Percentiles rank a stretch among this genome's conserved stretches.
phyloP scores from a whole-genome alignment of 2,329 filamentous ascomycete species.

The Rutstroemia sp. region DNA sequence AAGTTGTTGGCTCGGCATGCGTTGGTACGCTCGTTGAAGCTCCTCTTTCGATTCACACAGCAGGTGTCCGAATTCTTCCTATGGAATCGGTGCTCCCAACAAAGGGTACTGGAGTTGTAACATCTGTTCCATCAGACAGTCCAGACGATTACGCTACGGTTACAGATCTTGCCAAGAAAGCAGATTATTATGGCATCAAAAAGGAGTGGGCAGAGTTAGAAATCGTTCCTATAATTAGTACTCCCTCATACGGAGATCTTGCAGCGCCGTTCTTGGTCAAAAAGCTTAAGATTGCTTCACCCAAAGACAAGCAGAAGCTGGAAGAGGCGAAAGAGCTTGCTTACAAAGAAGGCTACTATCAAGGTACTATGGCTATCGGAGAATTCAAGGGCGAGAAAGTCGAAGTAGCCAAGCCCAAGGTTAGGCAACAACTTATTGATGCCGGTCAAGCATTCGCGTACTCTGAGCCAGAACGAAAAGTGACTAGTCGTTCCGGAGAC shows the following conservation, averaged over 20 bases:
- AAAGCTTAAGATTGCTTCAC: slow-evolving; percentile 91
- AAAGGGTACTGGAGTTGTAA: slow-evolving; percentile 96
- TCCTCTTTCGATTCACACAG: slow-evolving; percentile 76
- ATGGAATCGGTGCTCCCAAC: slow-evolving; percentile 91
- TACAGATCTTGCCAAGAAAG: slow-evolving; percentile 84
- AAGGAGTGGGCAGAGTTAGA: slow-evolving; percentile 94
- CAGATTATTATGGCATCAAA: slow-evolving; percentile 91
- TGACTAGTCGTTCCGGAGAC: slow-evolving; percentile 82
- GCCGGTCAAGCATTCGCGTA: slow-evolving; percentile 80
- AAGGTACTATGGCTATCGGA: slow-evolving; percentile 81
- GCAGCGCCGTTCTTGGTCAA: slow-evolving; percentile 79
- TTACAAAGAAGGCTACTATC: slow-evolving; percentile 97
- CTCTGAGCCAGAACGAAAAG: slow-evolving; percentile 84
- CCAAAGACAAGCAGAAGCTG: slow-evolving; percentile 87
- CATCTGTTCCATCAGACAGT: slow-evolving; percentile 90
- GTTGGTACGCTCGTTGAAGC: slow-evolving; percentile 86
- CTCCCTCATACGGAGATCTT: slow-evolving; percentile 78
- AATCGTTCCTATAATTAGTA: slow-evolving; percentile 82
- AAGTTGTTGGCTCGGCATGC: slow-evolving; percentile 70
- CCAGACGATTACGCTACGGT: slow-evolving; percentile 92
- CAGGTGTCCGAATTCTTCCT: slow-evolving; percentile 80
- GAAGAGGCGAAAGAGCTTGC: slow-evolving; percentile 92
- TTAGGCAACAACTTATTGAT: slow-evolving; percentile 70
- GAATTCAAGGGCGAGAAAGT: slow-evolving; percentile 85
- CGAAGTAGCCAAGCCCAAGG: slow-evolving; percentile 78